These are phyloP conservation scores for Populus hybrid DNA, from an alignment of 441 rosid species.

Conservation along the genomic window DNA sequence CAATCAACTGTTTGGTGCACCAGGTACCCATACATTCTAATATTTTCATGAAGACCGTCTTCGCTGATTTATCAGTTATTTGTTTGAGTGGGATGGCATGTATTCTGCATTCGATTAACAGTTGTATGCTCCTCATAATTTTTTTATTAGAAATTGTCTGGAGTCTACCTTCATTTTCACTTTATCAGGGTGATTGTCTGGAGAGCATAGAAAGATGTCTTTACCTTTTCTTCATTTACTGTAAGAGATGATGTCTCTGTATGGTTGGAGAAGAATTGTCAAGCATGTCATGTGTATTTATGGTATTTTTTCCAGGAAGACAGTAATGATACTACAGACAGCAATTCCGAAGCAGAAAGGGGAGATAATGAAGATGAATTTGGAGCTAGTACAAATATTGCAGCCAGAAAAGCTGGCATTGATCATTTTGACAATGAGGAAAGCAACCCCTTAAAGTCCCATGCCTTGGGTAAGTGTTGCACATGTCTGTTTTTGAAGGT, in stretches of 20 bases:
- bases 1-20: conserved; percentile 89
- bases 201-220: not conserved
- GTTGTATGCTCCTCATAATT: not conserved
- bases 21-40: conserved; percentile 37
- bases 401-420: conserved; percentile 43
- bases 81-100: not conserved
- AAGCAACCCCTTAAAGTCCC: conserved; percentile 62
- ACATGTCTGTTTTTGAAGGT: conserved; percentile 2
- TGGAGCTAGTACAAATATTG: conserved; percentile 15
- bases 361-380: conserved; percentile 28
- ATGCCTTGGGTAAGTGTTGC: conserved; percentile 67
- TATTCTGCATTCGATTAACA: not conserved
- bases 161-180: not conserved
- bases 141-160: not conserved
- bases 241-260: not conserved
- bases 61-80: not conserved
- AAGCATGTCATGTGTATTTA: not conserved
- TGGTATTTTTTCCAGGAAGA: conserved; percentile 49
- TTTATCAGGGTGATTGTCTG: not conserved
- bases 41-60: not conserved
- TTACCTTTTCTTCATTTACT: not conserved
- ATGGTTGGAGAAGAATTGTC: not conserved
- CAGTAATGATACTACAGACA: conserved; percentile 24
- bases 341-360: conserved; percentile 30
- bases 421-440: conserved; percentile 69